Evolutionary conservation across 176 grass and related monocot species (phyloP), one percentile per base, ranked within the genome.

Genomic region (Raddia distichophylla): DNA sequence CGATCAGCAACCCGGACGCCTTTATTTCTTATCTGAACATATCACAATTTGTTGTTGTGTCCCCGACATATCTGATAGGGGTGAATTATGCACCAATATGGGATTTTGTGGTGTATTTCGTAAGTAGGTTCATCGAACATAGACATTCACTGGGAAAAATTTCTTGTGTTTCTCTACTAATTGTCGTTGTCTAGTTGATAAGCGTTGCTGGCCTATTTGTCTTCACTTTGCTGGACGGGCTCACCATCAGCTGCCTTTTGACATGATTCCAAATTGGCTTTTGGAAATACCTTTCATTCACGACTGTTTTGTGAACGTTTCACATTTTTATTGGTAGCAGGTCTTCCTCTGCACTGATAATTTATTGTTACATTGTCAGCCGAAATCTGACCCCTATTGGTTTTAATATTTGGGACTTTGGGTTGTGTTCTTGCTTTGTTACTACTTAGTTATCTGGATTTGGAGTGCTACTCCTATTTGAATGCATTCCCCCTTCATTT

Each of bases 41-140:
- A 52, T 68, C 15, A 75, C 14, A 74, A 17, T 18, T 40, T 37
- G 22, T 11, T 43, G 9, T 6, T 14, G 53, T 46, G 20, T 60
- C 69, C 15, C 12, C 57, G 54, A 6, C 57, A 35, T 35, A 47
- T 22, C 32, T 48, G 47, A 15, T 68, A 15, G 6, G 8, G 32
- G 8, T 48, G 37, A 83, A 48, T 32, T 40, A 47, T 78, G 57
- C 67, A 63, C 20, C 45, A 10, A 48, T 51, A 70, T 53, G 42
- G 51, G 40, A 51, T 2, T 40, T 40, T 0, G 37, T 40, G 37
- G 37, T 40, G 58, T 64, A 76, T 63, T 58, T 45, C 5, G 4
- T 6, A 7, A 64, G 50, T 77, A 35, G 73, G 73, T 89, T 74
- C 60, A 88, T 53, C 10, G 75, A 88, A 82, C 78, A 42, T 80